These are phyloP conservation scores for Elaphomyces granulatus DNA, from an alignment of 495 filamentous ascomycete genomes.

Conservation along the genomic window DNA sequence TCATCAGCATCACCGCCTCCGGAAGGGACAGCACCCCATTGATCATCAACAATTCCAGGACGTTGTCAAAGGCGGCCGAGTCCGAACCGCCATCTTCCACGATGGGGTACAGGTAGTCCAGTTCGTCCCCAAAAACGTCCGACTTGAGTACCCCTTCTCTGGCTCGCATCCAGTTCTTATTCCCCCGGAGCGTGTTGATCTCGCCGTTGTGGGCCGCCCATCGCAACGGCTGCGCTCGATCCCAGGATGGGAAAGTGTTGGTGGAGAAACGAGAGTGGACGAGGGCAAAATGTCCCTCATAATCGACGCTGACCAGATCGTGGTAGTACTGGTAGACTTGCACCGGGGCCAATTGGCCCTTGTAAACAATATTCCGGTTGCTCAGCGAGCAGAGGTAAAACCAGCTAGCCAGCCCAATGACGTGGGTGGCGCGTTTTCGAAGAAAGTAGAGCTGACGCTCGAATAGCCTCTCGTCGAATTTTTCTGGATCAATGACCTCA, in stretches of 20 bases:
- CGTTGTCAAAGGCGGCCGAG: slow-evolving; percentile 97
- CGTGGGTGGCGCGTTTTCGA: slow-evolving; percentile 86
- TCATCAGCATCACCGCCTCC: slow-evolving; percentile 98
- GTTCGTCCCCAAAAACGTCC: slow-evolving; percentile 81
- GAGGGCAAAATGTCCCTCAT: slow-evolving; percentile 93
- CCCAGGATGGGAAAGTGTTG: slow-evolving; percentile 99
- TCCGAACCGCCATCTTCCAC: slow-evolving; percentile 97
- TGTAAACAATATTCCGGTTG: slow-evolving; percentile 99
- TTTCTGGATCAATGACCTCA: slow-evolving; percentile 57
- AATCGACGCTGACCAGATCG: slow-evolving; percentile 93
- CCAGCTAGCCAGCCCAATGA: slow-evolving; percentile 94
- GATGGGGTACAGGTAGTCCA: slow-evolving; percentile 84
- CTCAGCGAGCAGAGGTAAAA: slow-evolving; percentile 97
- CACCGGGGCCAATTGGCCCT: slow-evolving; percentile 88
- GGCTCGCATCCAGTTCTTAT: slow-evolving; percentile 99
- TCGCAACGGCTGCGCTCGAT: slow-evolving; percentile 89
- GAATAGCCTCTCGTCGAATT: slow-evolving; percentile 75
- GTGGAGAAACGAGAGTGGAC: slow-evolving; percentile 98
- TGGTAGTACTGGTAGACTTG: slow-evolving; percentile 99
- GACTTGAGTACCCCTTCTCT: slow-evolving; percentile 94
- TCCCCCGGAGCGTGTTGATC: slow-evolving; percentile 95
- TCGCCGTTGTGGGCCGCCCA: slow-evolving; percentile 99
- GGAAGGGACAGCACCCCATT: slow-evolving; percentile 95
- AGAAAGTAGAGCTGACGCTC: slow-evolving; percentile 90
- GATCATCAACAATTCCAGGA: slow-evolving; percentile 86